Conservation (phyloP, 768 basidiomycete species). For the Mycena capillaripes region DNA sequence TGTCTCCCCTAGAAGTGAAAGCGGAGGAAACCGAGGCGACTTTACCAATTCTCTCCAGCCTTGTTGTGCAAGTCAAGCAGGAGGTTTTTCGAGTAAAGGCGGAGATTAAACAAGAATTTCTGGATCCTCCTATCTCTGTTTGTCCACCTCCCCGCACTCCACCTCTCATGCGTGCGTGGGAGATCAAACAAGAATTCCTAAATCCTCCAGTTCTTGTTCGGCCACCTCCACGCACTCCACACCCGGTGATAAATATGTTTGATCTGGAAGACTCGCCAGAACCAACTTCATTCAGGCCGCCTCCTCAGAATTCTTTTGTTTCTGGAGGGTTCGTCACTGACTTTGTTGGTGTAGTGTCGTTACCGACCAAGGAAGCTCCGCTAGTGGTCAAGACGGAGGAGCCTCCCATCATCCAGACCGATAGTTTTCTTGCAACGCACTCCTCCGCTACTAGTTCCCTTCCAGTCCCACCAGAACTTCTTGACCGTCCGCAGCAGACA, state of each 20-base stretch:
- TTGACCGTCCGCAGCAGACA: not conserved
- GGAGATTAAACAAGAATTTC: too few species aligned
- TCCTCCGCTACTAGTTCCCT: not conserved
- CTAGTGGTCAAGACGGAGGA: not conserved
- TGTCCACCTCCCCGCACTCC: not conserved
- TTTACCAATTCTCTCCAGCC: not conserved
- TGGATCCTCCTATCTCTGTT: not conserved
- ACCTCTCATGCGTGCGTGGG: too few species aligned
- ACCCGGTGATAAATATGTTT: constrained; percentile 10
- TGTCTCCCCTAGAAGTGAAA: constrained; percentile 40
- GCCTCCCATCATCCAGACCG: constrained; percentile 3
- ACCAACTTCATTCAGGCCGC: not conserved
- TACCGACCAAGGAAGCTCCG: not conserved
- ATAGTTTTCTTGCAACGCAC: constrained; percentile 3
- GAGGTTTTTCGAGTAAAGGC: too few species aligned
- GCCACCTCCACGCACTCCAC: not conserved
- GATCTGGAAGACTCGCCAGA: not conserved
- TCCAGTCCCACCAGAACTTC: not conserved
- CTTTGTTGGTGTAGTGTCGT: constrained; percentile 46
- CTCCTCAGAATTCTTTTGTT: constrained; percentile 59
- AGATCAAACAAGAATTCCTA: not conserved
- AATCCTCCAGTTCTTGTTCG: not conserved
- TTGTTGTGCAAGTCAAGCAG: not conserved
- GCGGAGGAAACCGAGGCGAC: constrained; percentile 6
- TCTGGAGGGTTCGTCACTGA: constrained; percentile 65